These are phyloP conservation scores for Phytopythium kandeliae DNA, from an alignment of 352 stramenopile genomes.

Conservation along the genomic window DNA sequence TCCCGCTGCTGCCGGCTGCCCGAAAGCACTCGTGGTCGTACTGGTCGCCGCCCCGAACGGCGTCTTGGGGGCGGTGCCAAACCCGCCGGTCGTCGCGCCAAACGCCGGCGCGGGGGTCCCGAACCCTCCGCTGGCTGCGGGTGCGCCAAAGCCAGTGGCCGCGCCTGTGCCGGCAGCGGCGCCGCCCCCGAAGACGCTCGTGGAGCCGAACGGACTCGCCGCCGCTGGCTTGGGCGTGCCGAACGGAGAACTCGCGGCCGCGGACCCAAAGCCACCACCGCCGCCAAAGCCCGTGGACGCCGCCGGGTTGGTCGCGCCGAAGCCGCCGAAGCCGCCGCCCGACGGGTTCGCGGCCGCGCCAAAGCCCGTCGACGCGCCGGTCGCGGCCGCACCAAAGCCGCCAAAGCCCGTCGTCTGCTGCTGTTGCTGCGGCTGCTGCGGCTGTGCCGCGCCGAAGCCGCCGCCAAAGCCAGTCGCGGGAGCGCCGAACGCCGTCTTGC, in stretches of 20 bases:
- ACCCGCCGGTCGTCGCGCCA: conserved; percentile 23
- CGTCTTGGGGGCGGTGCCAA: conserved; percentile 41
- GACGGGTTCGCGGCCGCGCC: conserved; percentile 1
- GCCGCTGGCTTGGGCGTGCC: conserved; percentile 20
- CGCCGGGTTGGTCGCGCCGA: conserved; percentile 21
- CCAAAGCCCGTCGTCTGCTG: conserved; percentile 33
- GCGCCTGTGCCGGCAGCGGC: conserved; percentile 7
- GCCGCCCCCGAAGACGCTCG: conserved; percentile 31
- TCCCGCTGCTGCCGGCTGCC: conserved; percentile 22
- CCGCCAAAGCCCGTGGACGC: conserved; percentile 20
- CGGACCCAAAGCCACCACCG: conserved; percentile 30
- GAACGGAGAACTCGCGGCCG: conserved; percentile 10
- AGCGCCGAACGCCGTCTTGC: conserved; percentile 34
- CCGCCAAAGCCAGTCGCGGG: conserved; percentile 17
- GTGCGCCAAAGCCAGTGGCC: conserved; percentile 27
- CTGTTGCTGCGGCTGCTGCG: conserved; percentile 8
- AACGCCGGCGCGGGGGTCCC: conserved; percentile 33
- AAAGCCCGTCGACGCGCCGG: conserved; percentile 13
- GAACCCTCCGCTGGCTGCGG: conserved; percentile 25
- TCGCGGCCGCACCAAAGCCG: conserved; percentile 20
- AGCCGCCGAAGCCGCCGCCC: conserved; percentile 14
- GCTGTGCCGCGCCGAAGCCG: conserved; percentile 29
- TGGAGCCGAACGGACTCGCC: conserved; percentile 59
- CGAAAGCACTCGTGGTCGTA: conserved; percentile 41
- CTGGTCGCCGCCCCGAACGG: conserved; percentile 30